Evolutionary conservation across 768 basidiomycete genomes (phyloP).

Genomic region (Hygrophorus pudorinus): DNA sequence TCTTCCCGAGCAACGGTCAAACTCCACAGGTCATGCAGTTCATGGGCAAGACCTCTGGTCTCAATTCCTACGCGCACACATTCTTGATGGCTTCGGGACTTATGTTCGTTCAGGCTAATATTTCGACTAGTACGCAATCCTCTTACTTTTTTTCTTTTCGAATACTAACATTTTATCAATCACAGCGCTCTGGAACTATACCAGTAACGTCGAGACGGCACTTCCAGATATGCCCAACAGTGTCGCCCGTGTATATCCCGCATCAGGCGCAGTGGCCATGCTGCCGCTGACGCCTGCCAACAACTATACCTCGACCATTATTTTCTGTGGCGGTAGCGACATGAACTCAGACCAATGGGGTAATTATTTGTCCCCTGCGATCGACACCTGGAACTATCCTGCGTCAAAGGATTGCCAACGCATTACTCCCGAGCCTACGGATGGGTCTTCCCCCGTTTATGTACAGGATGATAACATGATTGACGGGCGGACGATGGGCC

Average conservation of each 20-base stretch:
- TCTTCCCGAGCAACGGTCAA: slow-evolving; percentile 48
- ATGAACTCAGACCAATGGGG: slow-evolving; percentile 69
- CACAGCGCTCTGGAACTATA: slow-evolving; percentile 41
- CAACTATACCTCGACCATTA: slow-evolving; percentile 72
- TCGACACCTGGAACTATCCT: slow-evolving; percentile 65
- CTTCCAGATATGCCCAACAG: slow-evolving; percentile 66
- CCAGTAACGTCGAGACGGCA: slow-evolving; percentile 44
- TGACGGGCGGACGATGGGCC: slow-evolving; percentile 80
- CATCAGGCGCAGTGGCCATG: slow-evolving; percentile 82
- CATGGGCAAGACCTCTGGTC: slow-evolving; percentile 60
- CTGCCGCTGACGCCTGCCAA: slow-evolving; percentile 85
- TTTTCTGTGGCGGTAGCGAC: slow-evolving; percentile 88
- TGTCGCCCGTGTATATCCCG: slow-evolving; percentile 81
- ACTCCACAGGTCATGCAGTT: slow-evolving; percentile 50
- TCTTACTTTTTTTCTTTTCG: slow-evolving; percentile 8
- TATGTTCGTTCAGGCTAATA: slow-evolving; percentile 76
- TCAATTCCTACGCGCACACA: slow-evolving; percentile 69
- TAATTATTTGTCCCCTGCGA: slow-evolving; percentile 62
- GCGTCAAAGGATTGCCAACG: slow-evolving; percentile 68
- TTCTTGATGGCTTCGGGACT: slow-evolving; percentile 70
- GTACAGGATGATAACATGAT: slow-evolving; percentile 68
- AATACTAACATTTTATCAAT: slow-evolving; percentile 6
- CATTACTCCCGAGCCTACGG: slow-evolving; percentile 76
- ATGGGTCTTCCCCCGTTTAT: slow-evolving; percentile 52
- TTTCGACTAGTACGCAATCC: slow-evolving; percentile 50